Evolutionary conservation across 352 stramenopile species (phyloP).

Genomic region (Pythium apleroticum): DNA sequence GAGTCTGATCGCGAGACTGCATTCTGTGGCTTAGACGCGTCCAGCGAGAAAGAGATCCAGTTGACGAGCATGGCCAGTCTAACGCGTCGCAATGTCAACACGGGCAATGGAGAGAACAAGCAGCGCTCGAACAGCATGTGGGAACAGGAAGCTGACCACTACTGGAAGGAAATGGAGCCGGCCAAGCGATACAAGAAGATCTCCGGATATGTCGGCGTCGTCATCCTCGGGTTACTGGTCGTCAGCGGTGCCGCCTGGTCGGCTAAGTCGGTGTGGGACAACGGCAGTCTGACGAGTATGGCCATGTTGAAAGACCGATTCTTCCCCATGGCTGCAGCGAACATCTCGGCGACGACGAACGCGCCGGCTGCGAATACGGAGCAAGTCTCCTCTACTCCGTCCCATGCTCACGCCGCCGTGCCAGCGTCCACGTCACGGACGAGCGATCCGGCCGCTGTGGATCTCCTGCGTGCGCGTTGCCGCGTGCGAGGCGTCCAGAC

Average conservation of each 20-base stretch:
- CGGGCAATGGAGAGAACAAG: slow-evolving; percentile 26
- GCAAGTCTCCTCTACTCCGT: background rate
- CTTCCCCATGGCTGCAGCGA: slow-evolving; percentile 6
- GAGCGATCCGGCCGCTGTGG: slow-evolving; percentile 31
- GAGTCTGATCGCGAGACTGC: slow-evolving; percentile 8
- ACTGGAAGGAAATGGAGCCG: slow-evolving; percentile 79
- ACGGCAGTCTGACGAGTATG: slow-evolving; percentile 4
- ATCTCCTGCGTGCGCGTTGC: slow-evolving; percentile 52
- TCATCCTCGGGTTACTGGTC: slow-evolving; percentile 26
- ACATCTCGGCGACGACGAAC: slow-evolving; percentile 1
- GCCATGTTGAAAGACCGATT: slow-evolving; percentile 17
- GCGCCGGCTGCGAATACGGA: background rate
- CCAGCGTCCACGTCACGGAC: background rate
- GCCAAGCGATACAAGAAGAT: slow-evolving; percentile 37
- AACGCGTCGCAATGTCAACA: slow-evolving; percentile 44
- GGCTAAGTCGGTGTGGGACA: slow-evolving; percentile 10
- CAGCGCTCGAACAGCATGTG: slow-evolving; percentile 52
- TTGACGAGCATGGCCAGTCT: slow-evolving; percentile 28
- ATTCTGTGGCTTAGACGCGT: background rate
- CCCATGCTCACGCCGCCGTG: background rate
- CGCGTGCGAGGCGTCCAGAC: slow-evolving; percentile 64
- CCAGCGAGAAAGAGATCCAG: background rate
- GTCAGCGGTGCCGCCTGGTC: slow-evolving; percentile 26
- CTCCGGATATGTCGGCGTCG: slow-evolving; percentile 29
- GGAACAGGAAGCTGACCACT: slow-evolving; percentile 63